Evolutionary conservation across 805 yeast genomes (phyloP).

Genomic region (Cyberlindnera americana): DNA sequence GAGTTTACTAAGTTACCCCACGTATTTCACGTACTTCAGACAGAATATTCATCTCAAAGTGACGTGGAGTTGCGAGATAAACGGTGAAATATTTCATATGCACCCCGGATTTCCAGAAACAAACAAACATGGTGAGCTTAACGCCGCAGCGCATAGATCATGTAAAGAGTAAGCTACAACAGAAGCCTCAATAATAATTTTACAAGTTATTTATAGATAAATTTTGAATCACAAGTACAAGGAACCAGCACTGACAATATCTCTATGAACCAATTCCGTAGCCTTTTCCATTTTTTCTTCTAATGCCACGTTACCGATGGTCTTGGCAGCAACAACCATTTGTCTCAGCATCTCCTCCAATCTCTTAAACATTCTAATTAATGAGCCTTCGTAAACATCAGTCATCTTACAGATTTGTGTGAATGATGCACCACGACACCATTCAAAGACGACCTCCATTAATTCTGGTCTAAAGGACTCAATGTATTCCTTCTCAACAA

Average conservation of each 20-base stretch:
- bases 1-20: too few species aligned
- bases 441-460: conserved; percentile 94
- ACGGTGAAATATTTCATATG: too few species aligned
- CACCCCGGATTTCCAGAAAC: too few species aligned
- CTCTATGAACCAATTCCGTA: conserved; percentile 85
- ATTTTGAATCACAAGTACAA: conserved; percentile 50
- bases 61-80: too few species aligned
- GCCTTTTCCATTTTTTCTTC: conserved; percentile 88
- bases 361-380: conserved; percentile 92
- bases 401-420: conserved; percentile 98
- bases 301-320: conserved; percentile 86
- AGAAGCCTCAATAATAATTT: too few species aligned
- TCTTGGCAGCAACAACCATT: conserved; percentile 85
- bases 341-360: conserved; percentile 91
- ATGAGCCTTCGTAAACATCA: conserved; percentile 95
- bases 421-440: conserved; percentile 96
- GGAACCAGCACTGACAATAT: conserved; percentile 94
- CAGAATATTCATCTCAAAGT: too few species aligned
- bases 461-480: conserved; percentile 88
- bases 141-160: too few species aligned
- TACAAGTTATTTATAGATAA: not conserved
- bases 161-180: too few species aligned
- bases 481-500: conserved; percentile 88
- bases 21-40: too few species aligned
- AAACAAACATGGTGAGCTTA: too few species aligned